These are phyloP conservation scores for Linderina pennispora DNA, from an alignment of 192 early-diverging fungal species.

Conservation along the genomic window DNA sequence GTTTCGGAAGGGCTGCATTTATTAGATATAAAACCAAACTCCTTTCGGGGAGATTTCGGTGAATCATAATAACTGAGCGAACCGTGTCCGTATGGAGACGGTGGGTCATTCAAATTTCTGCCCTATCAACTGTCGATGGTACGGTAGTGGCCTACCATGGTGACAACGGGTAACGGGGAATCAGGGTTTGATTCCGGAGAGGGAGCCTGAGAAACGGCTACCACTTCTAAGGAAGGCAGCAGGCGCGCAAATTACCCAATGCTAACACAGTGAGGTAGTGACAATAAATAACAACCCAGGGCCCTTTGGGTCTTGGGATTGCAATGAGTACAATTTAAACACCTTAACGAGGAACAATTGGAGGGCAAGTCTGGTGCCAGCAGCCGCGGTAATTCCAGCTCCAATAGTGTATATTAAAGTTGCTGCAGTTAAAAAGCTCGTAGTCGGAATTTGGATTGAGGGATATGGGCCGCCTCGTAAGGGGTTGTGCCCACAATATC, in stretches of 20 bases:
- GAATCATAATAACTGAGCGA: constrained; percentile 74
- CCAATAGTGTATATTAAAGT: constrained; percentile 56
- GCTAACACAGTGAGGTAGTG: constrained; percentile 50
- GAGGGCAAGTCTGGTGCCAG: constrained; percentile 52
- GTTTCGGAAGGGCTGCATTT: constrained; percentile 64
- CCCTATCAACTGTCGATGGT: constrained; percentile 81
- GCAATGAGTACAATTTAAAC: constrained; percentile 47
- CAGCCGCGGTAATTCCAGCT: constrained; percentile 50
- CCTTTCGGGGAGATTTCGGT: constrained; percentile 38
- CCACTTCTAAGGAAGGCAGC: constrained; percentile 59
- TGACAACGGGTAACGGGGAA: constrained; percentile 74
- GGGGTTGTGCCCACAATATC: constrained; percentile 18
- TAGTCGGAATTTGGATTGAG: constrained; percentile 44
- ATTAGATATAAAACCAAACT: constrained; percentile 63
- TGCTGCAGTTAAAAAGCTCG: constrained; percentile 57
- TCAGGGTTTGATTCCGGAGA: constrained; percentile 51
- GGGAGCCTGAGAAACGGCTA: constrained; percentile 59
- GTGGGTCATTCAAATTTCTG: constrained; percentile 83
- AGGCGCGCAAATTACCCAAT: constrained; percentile 54
- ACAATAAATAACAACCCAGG: constrained; percentile 47
- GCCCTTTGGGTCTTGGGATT: constrained; percentile 33
- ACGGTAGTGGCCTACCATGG: constrained; percentile 74
- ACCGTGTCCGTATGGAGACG: constrained; percentile 64
- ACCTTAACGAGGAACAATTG: constrained; percentile 48
- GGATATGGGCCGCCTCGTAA: constrained; percentile 16